Base-by-base conservation (phyloP, 2,329 filamentous ascomycete species). In the Fusarium sp. region DNA sequence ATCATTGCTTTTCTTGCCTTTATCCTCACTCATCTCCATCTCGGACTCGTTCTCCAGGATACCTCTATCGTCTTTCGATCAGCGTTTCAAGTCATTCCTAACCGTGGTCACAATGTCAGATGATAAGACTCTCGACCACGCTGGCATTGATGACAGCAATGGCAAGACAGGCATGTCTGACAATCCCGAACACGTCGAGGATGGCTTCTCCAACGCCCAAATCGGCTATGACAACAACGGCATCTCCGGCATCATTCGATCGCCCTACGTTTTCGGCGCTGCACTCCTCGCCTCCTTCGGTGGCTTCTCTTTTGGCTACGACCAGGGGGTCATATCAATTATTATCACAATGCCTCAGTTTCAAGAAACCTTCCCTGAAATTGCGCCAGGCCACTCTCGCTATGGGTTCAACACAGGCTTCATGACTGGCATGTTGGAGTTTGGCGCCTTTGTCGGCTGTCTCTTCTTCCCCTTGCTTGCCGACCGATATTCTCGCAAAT, bases 291-390 rank as follows among this genome's bases (percentile, higher is more conserved):
- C 83, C 0, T 82, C 78, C 4, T 74, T 85, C 23, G 68, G 65
- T 4, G 68, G 68, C 3, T 70, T 70, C 36, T 70, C 68, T 11
- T 68, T 70, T 30, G 68, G 68, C 6, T 67, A 70, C 13, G 83
- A 81, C 44, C 70, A 80, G 59, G 72, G 78, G 52, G 73, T 81
- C 30, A 81, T 82, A 50, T 79, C 75, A 3, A 76, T 85, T 46
- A 83, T 85, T 62, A 78, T 83, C 10, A 79, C 82, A 13, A 84
- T 85, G 81, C 73, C 77, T 0, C 81, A 84, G 53, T 86, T 86
- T 62, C 78, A 83, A 23, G 57, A 75, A 1, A 23, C 47, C 2
- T 84, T 81, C 66, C 79, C 81, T 13, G 75, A 76, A 7, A 75
- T 74, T 7, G 77, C 74, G 0, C 66, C 46, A 2, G 60, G 60